Evolutionary conservation across 257 asterid species (phyloP).

Genomic region (Hygrophila difformis): DNA sequence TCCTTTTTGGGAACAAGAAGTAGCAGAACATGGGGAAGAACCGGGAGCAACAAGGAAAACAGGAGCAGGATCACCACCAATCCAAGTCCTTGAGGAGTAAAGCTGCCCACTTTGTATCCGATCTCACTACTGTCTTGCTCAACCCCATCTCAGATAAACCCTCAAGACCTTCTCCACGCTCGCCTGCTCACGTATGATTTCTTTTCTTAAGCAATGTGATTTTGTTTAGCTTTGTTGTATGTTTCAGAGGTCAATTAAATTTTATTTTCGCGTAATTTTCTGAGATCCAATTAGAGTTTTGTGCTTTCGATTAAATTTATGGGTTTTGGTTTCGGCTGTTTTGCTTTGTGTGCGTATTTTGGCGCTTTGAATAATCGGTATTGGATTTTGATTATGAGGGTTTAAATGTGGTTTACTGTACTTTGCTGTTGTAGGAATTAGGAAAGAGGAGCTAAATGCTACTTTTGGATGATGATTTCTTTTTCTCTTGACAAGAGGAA

Average conservation of each 20-base stretch:
- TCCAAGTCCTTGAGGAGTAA: slow-evolving; percentile 62
- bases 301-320: slow-evolving; percentile 14
- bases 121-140: slow-evolving; percentile 74
- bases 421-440: no score
- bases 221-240: no score
- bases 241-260: slow-evolving; percentile 5
- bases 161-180: slow-evolving; percentile 20
- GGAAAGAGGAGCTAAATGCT: neutral
- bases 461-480: neutral
- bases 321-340: slow-evolving; percentile 10
- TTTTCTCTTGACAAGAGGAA: neutral
- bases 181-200: slow-evolving; percentile 33
- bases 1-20: no score
- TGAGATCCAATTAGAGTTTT: slow-evolving; percentile 14
- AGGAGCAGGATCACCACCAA: slow-evolving; percentile 18
- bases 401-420: slow-evolving; percentile 8
- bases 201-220: neutral
- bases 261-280: slow-evolving; percentile 10
- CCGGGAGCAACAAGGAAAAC: slow-evolving; percentile 24
- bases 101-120: slow-evolving; percentile 93
- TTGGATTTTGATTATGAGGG: slow-evolving; percentile 17
- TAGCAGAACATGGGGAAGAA: no score
- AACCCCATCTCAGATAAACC: slow-evolving; percentile 88
- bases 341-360: no score
- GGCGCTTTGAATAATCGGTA: slow-evolving; percentile 2